These are phyloP conservation scores for Fusarium fracticaudum DNA, from an alignment of 2,329 filamentous ascomycete genomes.

Conservation along the genomic window DNA sequence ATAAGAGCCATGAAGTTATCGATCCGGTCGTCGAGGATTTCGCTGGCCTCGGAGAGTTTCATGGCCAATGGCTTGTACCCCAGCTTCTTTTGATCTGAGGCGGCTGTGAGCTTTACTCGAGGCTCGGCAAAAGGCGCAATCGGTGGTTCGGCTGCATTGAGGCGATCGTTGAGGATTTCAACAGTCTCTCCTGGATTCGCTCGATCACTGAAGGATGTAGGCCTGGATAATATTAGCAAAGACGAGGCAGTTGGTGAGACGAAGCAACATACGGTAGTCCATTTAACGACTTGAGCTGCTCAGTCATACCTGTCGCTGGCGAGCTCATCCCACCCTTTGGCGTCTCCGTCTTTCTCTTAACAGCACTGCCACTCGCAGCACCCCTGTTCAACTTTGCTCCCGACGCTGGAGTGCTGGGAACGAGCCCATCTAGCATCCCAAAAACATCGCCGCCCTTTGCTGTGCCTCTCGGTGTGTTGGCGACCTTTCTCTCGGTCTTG, in stretches of 20 bases:
- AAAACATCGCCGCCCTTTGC: constrained; percentile 76
- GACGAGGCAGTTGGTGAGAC: too few species aligned
- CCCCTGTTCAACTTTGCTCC: constrained; percentile 55
- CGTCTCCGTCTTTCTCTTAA: constrained; percentile 48
- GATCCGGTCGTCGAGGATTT: constrained; percentile 94
- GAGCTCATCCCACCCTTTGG: constrained; percentile 46
- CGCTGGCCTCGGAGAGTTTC: constrained; percentile 91
- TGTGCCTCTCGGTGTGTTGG: constrained; percentile 68
- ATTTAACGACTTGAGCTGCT: constrained; percentile 48
- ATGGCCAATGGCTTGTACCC: constrained; percentile 92
- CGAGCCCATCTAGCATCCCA: constrained; percentile 80
- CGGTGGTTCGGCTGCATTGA: constrained; percentile 73
- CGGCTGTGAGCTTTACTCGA: constrained; percentile 84
- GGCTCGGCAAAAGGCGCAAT: constrained; percentile 77
- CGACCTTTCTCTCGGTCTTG: constrained; percentile 69
- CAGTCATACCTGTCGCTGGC: constrained; percentile 46
- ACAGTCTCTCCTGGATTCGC: constrained; percentile 82
- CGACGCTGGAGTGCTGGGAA: constrained; percentile 68
- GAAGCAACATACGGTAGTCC: constrained; percentile 40
- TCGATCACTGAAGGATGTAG: constrained; percentile 73
- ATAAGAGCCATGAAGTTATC: constrained; percentile 84
- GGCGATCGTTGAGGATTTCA: constrained; percentile 83
- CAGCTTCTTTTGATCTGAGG: constrained; percentile 90
- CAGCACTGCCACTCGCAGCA: constrained; percentile 42
- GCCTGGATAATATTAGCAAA: constrained; percentile 30